phyloP scores from a whole-genome alignment of 2,329 filamentous ascomycete species.

The Phialocephala subalpina region DNA sequence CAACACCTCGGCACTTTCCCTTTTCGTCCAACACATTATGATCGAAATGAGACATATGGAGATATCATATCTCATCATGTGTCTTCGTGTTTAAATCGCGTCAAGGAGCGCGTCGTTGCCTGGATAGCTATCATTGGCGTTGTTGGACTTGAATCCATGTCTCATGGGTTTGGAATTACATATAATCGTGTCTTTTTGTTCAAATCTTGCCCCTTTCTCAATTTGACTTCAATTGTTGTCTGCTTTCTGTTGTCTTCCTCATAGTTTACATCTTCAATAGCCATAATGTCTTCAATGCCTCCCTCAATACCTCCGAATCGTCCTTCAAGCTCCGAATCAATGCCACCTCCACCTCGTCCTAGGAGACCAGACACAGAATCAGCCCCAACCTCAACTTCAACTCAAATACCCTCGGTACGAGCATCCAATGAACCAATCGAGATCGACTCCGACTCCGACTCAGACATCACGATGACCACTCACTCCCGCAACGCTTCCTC shows the following conservation, averaged over 20 bases:
- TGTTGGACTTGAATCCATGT: not conserved
- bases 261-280: no score
- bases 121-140: not conserved
- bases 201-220: not conserved
- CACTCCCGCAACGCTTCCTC: slow-evolving; percentile 8
- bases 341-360: slow-evolving; percentile 10
- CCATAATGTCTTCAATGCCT: not conserved
- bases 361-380: not conserved
- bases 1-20: slow-evolving; percentile 14
- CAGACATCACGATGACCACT: slow-evolving; percentile 7
- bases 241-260: no score
- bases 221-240: no score
- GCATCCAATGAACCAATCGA: not conserved
- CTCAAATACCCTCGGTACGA: not conserved
- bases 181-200: not conserved
- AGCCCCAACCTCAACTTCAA: not conserved
- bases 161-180: not conserved
- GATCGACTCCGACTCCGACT: slow-evolving; percentile 25
- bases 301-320: slow-evolving; percentile 6
- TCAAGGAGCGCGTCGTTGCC: slow-evolving; percentile 3
- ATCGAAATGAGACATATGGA: slow-evolving; percentile 8
- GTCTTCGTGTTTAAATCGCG: slow-evolving; percentile 6
- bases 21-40: slow-evolving; percentile 7
- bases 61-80: slow-evolving; percentile 6
- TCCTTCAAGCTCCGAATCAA: not conserved